Conservation (phyloP, 2,329 filamentous ascomycete genomes). For the Ceratocystis huliohia region DNA sequence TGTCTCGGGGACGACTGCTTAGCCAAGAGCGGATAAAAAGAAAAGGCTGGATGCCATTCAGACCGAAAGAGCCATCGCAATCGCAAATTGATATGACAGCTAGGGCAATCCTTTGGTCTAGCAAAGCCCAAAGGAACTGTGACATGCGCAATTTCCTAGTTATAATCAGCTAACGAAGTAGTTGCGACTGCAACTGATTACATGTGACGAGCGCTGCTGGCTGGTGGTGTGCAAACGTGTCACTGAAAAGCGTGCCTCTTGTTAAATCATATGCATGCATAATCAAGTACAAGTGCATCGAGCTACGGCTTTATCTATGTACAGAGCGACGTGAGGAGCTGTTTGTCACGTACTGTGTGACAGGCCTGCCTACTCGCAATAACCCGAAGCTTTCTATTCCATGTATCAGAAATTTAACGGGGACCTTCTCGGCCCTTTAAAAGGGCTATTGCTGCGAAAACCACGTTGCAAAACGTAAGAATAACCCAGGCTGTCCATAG, state of each 20-base stretch:
- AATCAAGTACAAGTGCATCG: neutral
- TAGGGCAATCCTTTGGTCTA: too few relatives aligned
- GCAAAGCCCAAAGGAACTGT: neutral
- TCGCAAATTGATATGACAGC: too few relatives aligned
- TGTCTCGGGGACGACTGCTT: neutral
- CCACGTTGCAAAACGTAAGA: neutral
- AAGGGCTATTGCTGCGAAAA: neutral
- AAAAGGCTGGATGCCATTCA: neutral
- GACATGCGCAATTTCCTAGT: neutral
- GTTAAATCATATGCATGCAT: neutral
- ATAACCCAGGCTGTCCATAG: neutral
- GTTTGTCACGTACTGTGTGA: neutral
- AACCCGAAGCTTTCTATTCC: neutral
- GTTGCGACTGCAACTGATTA: neutral
- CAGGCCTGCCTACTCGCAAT: neutral
- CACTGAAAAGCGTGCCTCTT: neutral
- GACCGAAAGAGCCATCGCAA: neutral
- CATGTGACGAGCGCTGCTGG: neutral
- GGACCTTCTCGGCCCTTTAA: neutral
- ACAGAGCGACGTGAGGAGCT: neutral
- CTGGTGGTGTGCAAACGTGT: neutral
- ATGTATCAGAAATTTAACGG: neutral
- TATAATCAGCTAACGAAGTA: neutral
- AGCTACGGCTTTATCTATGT: neutral
- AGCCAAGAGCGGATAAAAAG: neutral